Percentiles rank a stretch among this genome's conserved stretches.
These are phyloP conservation scores for Cordyceps sp. DNA, from an alignment of 2,329 filamentous ascomycete species.

Conservation along the genomic window DNA sequence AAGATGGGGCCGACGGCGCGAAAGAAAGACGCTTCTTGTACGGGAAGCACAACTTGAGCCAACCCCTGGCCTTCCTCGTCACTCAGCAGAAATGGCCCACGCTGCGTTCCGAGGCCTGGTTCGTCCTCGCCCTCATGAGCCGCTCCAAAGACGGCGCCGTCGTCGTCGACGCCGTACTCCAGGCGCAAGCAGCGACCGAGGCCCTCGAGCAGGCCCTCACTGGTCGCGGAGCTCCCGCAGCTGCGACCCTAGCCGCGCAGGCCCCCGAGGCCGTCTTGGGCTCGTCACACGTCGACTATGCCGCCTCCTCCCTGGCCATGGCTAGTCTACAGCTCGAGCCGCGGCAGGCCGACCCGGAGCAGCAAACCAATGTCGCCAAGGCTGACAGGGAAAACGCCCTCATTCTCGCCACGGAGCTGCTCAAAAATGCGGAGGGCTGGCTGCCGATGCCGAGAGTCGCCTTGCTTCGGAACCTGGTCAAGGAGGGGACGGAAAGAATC, in stretches of 20 bases:
- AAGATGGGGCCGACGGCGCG: background rate
- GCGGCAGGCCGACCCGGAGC: constrained; percentile 26
- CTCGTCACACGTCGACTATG: no score
- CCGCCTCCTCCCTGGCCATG: no score
- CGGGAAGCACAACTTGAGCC: constrained; percentile 22
- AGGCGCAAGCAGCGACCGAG: constrained; percentile 22
- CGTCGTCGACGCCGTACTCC: constrained; percentile 25
- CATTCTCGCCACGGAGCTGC: constrained; percentile 38
- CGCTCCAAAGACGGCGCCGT: constrained; percentile 30
- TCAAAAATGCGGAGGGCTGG: constrained; percentile 24
- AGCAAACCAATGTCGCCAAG: constrained; percentile 26
- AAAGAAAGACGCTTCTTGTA: constrained; percentile 23
- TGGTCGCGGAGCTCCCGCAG: no score
- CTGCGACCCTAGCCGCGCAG: no score
- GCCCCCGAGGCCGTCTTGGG: no score
- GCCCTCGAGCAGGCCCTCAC: constrained; percentile 31
- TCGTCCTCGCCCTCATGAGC: constrained; percentile 43
- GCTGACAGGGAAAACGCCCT: constrained; percentile 45
- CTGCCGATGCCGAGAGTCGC: constrained; percentile 21
- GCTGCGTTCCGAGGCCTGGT: constrained; percentile 44
- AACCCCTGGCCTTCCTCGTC: constrained; percentile 32
- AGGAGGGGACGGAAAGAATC: constrained; percentile 31
- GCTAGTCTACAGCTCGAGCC: constrained; percentile 29
- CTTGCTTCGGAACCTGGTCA: constrained; percentile 31
- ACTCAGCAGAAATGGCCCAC: constrained; percentile 41